phyloP scores from a whole-genome alignment of 352 stramenopile species.

The Globisporangium cylindrosporum region DNA sequence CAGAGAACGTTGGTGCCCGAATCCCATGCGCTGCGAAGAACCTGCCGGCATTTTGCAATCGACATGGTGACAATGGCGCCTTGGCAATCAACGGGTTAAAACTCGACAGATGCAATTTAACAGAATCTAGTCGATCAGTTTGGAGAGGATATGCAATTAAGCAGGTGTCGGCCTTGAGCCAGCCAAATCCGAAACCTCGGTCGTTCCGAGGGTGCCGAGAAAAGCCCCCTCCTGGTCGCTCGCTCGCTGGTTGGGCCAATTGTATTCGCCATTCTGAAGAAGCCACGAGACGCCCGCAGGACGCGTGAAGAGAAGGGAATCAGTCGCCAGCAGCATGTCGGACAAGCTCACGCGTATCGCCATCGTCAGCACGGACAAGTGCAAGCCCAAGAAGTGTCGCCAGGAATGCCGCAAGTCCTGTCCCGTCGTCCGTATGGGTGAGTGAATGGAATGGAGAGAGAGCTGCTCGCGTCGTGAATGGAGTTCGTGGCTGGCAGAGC shows the following conservation, averaged over 20 bases:
- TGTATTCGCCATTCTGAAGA: background rate
- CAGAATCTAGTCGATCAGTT: background rate
- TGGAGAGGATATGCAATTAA: conserved; percentile 7
- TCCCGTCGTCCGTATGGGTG: conserved; percentile 96
- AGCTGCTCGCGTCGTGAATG: background rate
- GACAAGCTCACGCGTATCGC: conserved; percentile 97
- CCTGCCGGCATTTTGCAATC: background rate
- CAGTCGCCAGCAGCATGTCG: conserved; percentile 40
- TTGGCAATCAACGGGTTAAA: background rate
- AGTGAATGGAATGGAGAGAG: conserved; percentile 14
- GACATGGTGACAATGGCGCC: background rate
- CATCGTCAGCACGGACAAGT: conserved; percentile 98
- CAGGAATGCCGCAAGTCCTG: conserved; percentile 99
- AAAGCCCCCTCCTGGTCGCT: conserved; percentile 8
- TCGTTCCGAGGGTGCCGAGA: conserved; percentile 25
- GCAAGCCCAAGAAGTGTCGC: conserved; percentile 99
- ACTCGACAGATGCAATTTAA: background rate
- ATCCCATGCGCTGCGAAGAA: background rate
- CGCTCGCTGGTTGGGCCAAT: background rate
- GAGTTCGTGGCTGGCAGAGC: background rate
- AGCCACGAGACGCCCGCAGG: conserved; percentile 1
- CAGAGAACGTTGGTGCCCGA: background rate
- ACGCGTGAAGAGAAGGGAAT: conserved; percentile 10
- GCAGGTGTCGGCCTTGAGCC: conserved; percentile 14
- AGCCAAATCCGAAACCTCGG: conserved; percentile 19